Conservation (phyloP, 78 protist species). For the Dictyostelium purpureum region DNA sequence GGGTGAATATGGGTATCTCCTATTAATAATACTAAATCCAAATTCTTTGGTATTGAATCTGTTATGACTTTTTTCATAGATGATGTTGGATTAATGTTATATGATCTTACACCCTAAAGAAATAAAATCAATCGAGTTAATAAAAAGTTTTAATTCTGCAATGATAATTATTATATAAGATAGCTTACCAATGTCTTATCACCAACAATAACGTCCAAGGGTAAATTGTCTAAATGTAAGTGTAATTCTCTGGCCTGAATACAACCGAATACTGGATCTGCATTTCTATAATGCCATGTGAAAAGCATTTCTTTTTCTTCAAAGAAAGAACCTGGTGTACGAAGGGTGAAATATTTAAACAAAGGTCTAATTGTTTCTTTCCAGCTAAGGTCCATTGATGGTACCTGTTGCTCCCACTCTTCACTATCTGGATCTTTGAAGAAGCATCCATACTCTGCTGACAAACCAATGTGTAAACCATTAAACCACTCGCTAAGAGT, state of each 20-base stretch:
- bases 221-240: constrained; percentile 64
- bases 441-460: constrained; percentile 92
- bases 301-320: constrained; percentile 79
- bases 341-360: constrained; percentile 71
- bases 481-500: constrained; percentile 66
- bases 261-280: constrained; percentile 70
- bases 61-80: constrained; percentile 39
- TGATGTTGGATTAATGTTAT: constrained; percentile 60
- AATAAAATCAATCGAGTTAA: not conserved
- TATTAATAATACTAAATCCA: constrained; percentile 46
- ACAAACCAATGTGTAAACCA: constrained; percentile 63
- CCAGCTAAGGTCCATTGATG: constrained; percentile 68
- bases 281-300: constrained; percentile 81
- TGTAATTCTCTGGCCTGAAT: constrained; percentile 73
- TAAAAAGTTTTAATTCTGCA: not conserved
- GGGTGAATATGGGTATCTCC: constrained; percentile 77
- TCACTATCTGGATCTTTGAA: constrained; percentile 25
- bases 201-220: constrained; percentile 68
- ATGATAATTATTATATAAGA: not conserved
- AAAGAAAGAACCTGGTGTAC: constrained; percentile 80
- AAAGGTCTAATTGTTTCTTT: constrained; percentile 71
- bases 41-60: constrained; percentile 47
- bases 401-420: constrained; percentile 55
- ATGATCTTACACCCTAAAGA: constrained; percentile 60
- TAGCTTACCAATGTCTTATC: constrained; percentile 45